Percentiles rank a stretch among this genome's conserved stretches.
Evolutionary conservation across 805 yeast genomes (phyloP).

Genomic region (Kodamaea fukazawae): DNA sequence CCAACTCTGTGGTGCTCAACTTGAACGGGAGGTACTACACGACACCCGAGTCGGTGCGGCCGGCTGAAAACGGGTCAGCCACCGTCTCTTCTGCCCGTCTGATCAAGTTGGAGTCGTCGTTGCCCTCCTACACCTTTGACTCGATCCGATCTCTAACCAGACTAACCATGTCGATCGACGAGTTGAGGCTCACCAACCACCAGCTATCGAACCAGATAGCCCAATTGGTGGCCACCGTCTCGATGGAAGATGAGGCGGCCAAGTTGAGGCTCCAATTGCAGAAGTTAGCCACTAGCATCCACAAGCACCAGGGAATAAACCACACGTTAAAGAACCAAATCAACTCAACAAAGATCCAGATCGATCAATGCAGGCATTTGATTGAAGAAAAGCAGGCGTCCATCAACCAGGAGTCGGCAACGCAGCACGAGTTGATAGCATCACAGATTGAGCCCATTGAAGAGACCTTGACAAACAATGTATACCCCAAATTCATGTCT

Average conservation of each 20-base stretch:
- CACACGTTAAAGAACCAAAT: slow-evolving; percentile 15
- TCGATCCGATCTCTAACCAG: slow-evolving; percentile 26
- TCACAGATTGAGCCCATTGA: slow-evolving; percentile 28
- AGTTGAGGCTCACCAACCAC: slow-evolving; percentile 25
- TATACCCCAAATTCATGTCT: slow-evolving; percentile 18
- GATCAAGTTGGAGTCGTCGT: neutral
- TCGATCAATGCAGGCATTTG: slow-evolving; percentile 17
- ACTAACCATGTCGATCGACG: slow-evolving; percentile 26
- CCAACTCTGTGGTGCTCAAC: slow-evolving; percentile 21
- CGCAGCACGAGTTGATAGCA: slow-evolving; percentile 24
- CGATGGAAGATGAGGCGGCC: neutral
- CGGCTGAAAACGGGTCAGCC: slow-evolving; percentile 3
- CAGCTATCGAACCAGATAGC: slow-evolving; percentile 17
- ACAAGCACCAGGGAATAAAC: slow-evolving; percentile 21
- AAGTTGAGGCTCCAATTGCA: neutral
- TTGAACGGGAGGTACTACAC: slow-evolving; percentile 22
- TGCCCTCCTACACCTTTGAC: slow-evolving; percentile 28
- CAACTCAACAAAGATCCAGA: slow-evolving; percentile 18
- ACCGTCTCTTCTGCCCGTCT: neutral
- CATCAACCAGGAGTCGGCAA: slow-evolving; percentile 15
- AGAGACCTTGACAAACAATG: slow-evolving; percentile 20
- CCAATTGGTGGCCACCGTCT: neutral
- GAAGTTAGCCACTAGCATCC: neutral
- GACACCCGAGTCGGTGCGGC: slow-evolving; percentile 11
- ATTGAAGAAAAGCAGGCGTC: slow-evolving; percentile 17